Base-by-base conservation (phyloP, 2,329 filamentous ascomycete species). In the Phaeophleospora eucalypticola region DNA sequence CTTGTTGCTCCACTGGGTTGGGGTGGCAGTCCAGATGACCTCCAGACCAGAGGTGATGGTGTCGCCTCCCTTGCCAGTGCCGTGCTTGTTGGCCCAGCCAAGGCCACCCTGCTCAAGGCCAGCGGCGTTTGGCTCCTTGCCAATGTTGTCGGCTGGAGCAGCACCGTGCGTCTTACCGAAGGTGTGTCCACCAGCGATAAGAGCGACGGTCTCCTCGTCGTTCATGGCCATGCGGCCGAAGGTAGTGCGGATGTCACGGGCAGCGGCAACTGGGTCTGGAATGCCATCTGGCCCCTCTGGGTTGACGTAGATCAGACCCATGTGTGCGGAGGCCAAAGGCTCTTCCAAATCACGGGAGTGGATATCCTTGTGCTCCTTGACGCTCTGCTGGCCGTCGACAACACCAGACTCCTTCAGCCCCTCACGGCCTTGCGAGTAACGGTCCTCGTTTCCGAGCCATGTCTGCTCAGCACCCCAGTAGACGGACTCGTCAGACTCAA, bases 121-220 rank as follows among this genome's bases (percentile, higher is more conserved):
- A 45, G 84, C 83, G 10, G 71, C 83, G 59, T 82, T 77, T 16
- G 86, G 86, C 66, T 87, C 86, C 15, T 73, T 68, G 45, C 83
- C 84, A 41, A 88, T 76, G 58, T 87, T 77, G 53, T 78, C 76
- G 15, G 76, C 70, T 14, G 80, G 71, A 46, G 71, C 85, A 24
- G 86, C 86, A 58, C 86, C 86, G 68, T 90, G 86, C 0, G 85
- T 87, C 79, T 90, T 90, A 60, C 86, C 86, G 58, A 90, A 87
- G 19, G 81, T 77, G 74, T 90, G 86, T 33, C 86, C 86, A 62
- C 86, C 86, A 33, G 83, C 83, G 63, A 90, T 89, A 37, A 90
- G 72, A 12, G 86, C 86, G 44, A 87, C 86, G 0, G 86, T 90
- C 74, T 90, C 86, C 69, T 87, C 82, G 63, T 89, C 84, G 63